Percentiles rank a stretch among this genome's conserved stretches.
phyloP scores from a whole-genome alignment of 2,329 filamentous ascomycete species.

The Macrophomina pseudophaseolina region DNA sequence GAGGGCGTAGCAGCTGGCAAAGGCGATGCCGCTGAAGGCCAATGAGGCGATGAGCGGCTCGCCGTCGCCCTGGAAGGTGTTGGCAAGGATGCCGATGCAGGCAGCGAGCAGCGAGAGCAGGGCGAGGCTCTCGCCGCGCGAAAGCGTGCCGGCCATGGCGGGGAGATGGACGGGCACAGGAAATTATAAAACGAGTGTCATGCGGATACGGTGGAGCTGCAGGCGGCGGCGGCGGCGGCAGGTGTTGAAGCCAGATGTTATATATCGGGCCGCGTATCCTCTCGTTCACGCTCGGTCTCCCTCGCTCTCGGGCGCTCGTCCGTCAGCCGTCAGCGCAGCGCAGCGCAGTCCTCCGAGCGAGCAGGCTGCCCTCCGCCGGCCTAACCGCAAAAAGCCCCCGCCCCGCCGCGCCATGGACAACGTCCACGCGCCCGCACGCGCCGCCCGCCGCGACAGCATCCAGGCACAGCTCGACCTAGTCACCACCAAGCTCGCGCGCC shows the following conservation, averaged over 20 bases:
- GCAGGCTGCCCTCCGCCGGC: background rate
- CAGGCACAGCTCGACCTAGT: conserved; percentile 26
- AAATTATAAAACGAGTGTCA: conserved; percentile 15
- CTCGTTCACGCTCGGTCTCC: conserved; percentile 6
- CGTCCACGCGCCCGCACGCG: conserved; percentile 10
- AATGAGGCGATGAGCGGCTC: conserved; percentile 88
- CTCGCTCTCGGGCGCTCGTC: background rate
- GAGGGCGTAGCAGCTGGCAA: conserved; percentile 79
- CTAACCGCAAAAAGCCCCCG: conserved; percentile 4
- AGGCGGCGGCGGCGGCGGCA: background rate
- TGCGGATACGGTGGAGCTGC: conserved; percentile 12
- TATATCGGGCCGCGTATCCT: conserved; percentile 22
- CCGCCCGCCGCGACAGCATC: conserved; percentile 22
- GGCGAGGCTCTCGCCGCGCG: conserved; percentile 60
- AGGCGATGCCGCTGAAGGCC: conserved; percentile 84
- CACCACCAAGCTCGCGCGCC: conserved; percentile 35
- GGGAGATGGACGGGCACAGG: background rate
- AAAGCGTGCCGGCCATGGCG: conserved; percentile 49
- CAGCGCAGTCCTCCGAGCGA: background rate
- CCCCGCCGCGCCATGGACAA: conserved; percentile 21
- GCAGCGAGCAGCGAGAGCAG: conserved; percentile 69
- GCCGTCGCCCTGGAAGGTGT: conserved; percentile 83
- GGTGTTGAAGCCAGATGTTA: conserved; percentile 24
- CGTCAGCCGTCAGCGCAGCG: background rate
- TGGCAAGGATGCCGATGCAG: conserved; percentile 75